Evolutionary conservation across 441 rosid genomes (phyloP).

Genomic region (Flueggea neowawraea): DNA sequence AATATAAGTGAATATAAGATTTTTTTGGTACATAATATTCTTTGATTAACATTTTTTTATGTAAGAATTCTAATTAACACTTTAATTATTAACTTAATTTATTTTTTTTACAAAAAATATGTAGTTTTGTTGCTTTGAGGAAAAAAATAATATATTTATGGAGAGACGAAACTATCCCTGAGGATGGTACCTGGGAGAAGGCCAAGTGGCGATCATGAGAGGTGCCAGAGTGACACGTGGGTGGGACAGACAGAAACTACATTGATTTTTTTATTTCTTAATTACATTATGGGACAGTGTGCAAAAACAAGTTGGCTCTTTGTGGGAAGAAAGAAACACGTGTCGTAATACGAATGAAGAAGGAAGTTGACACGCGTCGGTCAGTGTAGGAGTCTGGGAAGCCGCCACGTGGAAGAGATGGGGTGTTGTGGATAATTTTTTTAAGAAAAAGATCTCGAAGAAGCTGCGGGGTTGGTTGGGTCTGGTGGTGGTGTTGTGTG

Average conservation of each 20-base stretch:
- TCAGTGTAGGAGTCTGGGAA: slow-evolving; percentile 6
- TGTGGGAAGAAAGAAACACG: not conserved
- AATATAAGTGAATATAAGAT: too few species aligned
- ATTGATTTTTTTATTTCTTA: slow-evolving; percentile 11
- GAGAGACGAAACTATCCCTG: slow-evolving; percentile 29
- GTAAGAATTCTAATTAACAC: too few species aligned
- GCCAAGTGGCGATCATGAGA: slow-evolving; percentile 69
- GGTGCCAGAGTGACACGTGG: slow-evolving; percentile 63
- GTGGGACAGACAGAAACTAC: too few species aligned
- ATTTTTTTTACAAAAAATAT: too few species aligned
- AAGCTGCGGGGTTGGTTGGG: too few species aligned
- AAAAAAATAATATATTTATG: slow-evolving; percentile 7
- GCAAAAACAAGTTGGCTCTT: slow-evolving; percentile 19
- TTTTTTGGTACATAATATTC: too few species aligned
- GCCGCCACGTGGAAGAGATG: slow-evolving; percentile 23
- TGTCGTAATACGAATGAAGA: not conserved
- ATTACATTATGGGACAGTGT: slow-evolving; percentile 17
- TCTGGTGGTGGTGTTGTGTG: too few species aligned
- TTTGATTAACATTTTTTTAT: too few species aligned
- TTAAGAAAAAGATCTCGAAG: not conserved
- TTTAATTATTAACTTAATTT: too few species aligned
- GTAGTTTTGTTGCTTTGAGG: too few species aligned
- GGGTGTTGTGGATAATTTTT: not conserved
- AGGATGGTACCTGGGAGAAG: slow-evolving; percentile 16
- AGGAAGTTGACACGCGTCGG: slow-evolving; percentile 26